Conservation (phyloP, 75 land plant species). For the Picea sitchensis region DNA sequence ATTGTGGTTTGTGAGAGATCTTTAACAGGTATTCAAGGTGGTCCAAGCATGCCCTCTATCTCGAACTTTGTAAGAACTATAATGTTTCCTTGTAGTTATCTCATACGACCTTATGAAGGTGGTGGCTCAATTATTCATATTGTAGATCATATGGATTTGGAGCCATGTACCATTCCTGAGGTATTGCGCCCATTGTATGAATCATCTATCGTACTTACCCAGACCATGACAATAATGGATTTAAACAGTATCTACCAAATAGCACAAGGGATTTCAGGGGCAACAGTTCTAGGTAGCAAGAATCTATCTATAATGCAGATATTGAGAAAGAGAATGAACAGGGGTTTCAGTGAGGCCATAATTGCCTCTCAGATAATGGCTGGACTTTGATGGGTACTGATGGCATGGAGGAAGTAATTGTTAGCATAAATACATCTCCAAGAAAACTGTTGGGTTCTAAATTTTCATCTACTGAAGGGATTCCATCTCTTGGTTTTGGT, state of each 20-base stretch:
- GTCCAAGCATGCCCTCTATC: too few species aligned
- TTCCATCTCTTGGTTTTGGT: constrained; percentile 22
- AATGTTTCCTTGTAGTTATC: too few species aligned
- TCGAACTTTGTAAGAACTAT: too few species aligned
- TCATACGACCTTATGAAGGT: too few species aligned
- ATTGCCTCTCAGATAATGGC: constrained; percentile 35
- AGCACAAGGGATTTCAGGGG: constrained; percentile 72
- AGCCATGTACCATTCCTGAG: constrained; percentile 47
- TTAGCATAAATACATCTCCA: constrained; percentile 30
- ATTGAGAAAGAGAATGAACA: constrained; percentile 79
- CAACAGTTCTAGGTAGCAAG: constrained; percentile 54
- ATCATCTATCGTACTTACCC: constrained; percentile 69
- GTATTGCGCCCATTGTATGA: constrained; percentile 78
- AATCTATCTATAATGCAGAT: constrained; percentile 83
- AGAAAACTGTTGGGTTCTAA: constrained; percentile 9
- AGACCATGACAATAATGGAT: constrained; percentile 68
- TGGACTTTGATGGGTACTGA: constrained; percentile 14
- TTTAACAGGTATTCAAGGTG: too few species aligned
- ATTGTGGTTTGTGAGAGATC: constrained; percentile 26
- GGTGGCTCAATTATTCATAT: constrained; percentile 67
- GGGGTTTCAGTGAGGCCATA: constrained; percentile 43
- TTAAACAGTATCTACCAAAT: constrained; percentile 62
- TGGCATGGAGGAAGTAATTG: constrained; percentile 8
- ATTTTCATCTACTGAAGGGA: constrained; percentile 9
- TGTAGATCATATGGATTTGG: constrained; percentile 65